Conservation (phyloP, 345 rosid species). For the Heritiera fomes region DNA sequence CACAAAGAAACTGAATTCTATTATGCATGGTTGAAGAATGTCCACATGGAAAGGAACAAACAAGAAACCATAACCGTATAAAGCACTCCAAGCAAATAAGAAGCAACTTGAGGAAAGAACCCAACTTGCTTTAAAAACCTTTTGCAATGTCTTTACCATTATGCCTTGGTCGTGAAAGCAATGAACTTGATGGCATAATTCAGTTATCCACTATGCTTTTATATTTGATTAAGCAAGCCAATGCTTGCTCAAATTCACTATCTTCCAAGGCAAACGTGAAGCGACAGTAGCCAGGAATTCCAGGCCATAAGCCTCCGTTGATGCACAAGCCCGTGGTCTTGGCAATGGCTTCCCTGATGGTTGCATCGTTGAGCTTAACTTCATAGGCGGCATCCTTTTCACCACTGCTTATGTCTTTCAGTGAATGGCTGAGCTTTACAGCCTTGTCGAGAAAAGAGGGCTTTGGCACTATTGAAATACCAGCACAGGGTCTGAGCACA, state of each 20-base stretch:
- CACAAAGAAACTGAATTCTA: not conserved
- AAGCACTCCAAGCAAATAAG: constrained; percentile 4
- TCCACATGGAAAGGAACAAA: constrained; percentile 4
- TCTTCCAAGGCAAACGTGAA: constrained; percentile 76
- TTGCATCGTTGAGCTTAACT: constrained; percentile 60
- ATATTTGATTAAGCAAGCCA: constrained; percentile 62
- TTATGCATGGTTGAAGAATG: not conserved
- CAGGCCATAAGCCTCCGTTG: constrained; percentile 82
- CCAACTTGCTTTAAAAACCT: not conserved
- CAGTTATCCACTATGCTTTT: constrained; percentile 36
- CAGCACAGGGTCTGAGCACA: constrained; percentile 60
- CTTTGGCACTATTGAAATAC: constrained; percentile 85
- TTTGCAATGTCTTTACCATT: not conserved
- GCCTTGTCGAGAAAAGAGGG: constrained; percentile 68
- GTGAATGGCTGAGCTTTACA: constrained; percentile 37
- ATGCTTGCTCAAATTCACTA: constrained; percentile 66
- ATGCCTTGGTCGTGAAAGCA: not conserved
- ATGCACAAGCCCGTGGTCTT: constrained; percentile 76
- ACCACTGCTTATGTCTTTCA: constrained; percentile 13
- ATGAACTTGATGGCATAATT: not conserved
- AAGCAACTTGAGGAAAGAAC: not conserved
- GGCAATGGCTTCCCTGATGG: constrained; percentile 70
- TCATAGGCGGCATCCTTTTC: constrained; percentile 25
- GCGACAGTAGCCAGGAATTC: constrained; percentile 92
- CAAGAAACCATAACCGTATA: not conserved